phyloP scores from a whole-genome alignment of 2,329 filamentous ascomycete genomes.

The Paraphoma sp. region DNA sequence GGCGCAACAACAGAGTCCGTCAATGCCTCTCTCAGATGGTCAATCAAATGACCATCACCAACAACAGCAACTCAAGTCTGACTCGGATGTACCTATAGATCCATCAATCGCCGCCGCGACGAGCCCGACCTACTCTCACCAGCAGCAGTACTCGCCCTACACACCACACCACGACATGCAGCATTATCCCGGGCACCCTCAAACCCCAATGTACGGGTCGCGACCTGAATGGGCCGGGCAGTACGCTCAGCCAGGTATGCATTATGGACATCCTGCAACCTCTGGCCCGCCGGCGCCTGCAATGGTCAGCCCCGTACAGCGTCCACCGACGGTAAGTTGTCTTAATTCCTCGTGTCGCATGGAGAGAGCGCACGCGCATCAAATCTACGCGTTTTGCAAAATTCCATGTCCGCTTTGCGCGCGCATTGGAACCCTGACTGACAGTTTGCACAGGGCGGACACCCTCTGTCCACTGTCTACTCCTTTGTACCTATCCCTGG shows the following conservation, averaged over 20 bases:
- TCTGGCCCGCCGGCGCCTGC: constrained; percentile 63
- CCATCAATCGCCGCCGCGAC: constrained; percentile 92
- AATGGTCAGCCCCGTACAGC: constrained; percentile 65
- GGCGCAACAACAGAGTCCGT: constrained; percentile 99
- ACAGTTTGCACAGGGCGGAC: constrained; percentile 51
- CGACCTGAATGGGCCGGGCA: constrained; percentile 75
- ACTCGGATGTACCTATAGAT: constrained; percentile 98
- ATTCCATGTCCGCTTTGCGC: neutral
- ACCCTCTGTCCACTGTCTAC: constrained; percentile 79
- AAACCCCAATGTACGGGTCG: constrained; percentile 66
- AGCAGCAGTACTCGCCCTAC: constrained; percentile 85
- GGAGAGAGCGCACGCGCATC: neutral
- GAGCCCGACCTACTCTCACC: constrained; percentile 87
- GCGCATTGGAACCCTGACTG: constrained; percentile 8
- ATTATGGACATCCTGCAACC: constrained; percentile 62
- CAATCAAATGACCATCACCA: constrained; percentile 73
- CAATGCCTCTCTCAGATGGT: constrained; percentile 84
- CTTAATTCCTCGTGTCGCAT: neutral
- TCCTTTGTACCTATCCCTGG: constrained; percentile 98
- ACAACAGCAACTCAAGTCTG: constrained; percentile 78
- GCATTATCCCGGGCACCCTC: constrained; percentile 70
- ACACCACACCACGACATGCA: constrained; percentile 84
- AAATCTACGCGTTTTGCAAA: neutral
- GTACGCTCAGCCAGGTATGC: constrained; percentile 58
- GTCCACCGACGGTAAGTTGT: constrained; percentile 67